Conservation (phyloP, 2,329 filamentous ascomycete genomes). For the Tolypocladium album region DNA sequence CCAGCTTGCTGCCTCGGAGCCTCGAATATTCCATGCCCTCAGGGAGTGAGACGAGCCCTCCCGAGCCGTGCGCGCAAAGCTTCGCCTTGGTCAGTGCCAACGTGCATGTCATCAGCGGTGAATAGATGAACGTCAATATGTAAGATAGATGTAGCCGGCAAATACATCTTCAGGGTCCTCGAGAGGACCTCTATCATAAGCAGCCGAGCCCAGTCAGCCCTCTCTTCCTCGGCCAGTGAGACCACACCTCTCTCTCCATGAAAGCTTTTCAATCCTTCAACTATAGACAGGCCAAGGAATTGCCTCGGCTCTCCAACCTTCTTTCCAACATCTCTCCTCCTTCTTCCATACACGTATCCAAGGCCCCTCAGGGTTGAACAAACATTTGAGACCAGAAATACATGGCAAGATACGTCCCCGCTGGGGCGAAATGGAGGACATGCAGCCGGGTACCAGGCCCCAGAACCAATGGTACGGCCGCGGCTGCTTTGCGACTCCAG, state of each 20-base stretch:
- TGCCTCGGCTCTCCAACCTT: not conserved
- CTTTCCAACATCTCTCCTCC: not conserved
- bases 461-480: not conserved
- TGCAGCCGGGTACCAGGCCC: not conserved
- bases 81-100: not conserved
- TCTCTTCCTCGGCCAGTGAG: conserved; percentile 1
- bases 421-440: not conserved
- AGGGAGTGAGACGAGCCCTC: not conserved
- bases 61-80: not conserved
- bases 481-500: not conserved
- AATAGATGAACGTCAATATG: not conserved
- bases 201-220: not conserved
- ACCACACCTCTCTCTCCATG: not conserved
- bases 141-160: not conserved
- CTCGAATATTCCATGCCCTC: not conserved
- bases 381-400: not conserved
- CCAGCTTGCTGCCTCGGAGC: not conserved
- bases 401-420: not conserved
- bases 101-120: not conserved
- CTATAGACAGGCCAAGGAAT: not conserved
- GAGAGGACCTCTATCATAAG: not conserved
- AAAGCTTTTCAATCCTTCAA: not conserved
- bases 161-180: not conserved
- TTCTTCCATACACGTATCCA: not conserved
- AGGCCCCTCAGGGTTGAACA: not conserved